These are phyloP conservation scores for Sporothrix humicola DNA, from an alignment of 2,329 filamentous ascomycete species.

Conservation along the genomic window DNA sequence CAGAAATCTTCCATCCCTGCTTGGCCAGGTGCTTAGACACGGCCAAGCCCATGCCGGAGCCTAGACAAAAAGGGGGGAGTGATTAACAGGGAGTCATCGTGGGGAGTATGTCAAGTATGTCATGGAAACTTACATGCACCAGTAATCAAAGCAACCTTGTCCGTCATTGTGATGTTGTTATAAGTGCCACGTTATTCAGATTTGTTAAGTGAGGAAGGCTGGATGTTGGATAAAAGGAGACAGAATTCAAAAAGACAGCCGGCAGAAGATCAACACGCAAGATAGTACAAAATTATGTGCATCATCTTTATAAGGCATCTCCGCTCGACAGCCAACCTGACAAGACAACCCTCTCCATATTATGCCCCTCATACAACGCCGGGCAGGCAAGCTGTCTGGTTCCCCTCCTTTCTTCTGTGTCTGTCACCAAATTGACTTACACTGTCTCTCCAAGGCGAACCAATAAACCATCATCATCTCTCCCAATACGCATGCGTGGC, in stretches of 20 bases:
- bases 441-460: not conserved
- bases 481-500: not conserved
- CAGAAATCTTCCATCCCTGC: conserved; percentile 29
- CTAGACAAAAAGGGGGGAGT: not conserved
- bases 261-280: not conserved
- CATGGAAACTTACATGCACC: conserved; percentile 31
- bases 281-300: not conserved
- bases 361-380: not conserved
- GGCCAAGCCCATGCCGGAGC: conserved; percentile 33
- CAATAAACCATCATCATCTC: not conserved
- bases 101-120: too few relatives aligned
- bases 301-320: not conserved
- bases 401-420: not conserved
- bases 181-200: not conserved
- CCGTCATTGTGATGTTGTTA: not conserved
- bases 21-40: conserved; percentile 26
- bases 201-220: not conserved
- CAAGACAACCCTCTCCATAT: not conserved
- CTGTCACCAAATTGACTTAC: not conserved
- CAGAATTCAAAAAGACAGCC: not conserved
- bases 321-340: not conserved
- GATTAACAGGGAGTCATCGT: too few relatives aligned
- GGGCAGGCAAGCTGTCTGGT: not conserved
- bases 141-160: conserved; percentile 32
- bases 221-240: not conserved